Conservation (phyloP, 768 basidiomycete species). For the Trametes cubensis region DNA sequence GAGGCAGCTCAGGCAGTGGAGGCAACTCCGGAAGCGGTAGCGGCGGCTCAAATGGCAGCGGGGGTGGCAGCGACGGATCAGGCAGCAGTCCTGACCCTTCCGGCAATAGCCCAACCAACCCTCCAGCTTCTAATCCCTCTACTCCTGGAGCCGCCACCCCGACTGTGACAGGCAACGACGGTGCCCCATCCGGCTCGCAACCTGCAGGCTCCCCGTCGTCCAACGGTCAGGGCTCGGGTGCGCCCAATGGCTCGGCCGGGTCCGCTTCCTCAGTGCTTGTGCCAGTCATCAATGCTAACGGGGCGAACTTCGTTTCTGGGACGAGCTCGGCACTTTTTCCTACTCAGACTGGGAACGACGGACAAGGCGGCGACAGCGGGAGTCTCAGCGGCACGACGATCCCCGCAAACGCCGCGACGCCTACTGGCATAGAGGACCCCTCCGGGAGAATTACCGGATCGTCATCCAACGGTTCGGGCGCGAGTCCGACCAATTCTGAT, state of each 20-base stretch:
- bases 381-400: too few relatives aligned
- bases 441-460: slow-evolving; percentile 4
- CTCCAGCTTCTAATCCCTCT: background rate
- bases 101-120: background rate
- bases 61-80: slow-evolving; percentile 19
- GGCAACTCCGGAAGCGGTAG: slow-evolving; percentile 3
- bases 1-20: slow-evolving; percentile 8
- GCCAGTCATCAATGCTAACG: slow-evolving; percentile 12
- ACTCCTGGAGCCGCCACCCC: background rate
- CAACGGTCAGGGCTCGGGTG: background rate
- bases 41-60: slow-evolving; percentile 7
- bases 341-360: slow-evolving; percentile 7
- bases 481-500: slow-evolving; percentile 7
- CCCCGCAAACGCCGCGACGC: slow-evolving; percentile 2
- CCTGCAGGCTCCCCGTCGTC: background rate
- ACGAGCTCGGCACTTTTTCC: slow-evolving; percentile 4
- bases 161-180: background rate
- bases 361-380: background rate
- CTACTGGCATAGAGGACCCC: background rate
- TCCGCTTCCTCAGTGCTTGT: background rate
- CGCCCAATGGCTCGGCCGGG: slow-evolving; percentile 1
- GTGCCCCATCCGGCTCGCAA: background rate
- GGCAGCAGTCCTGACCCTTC: slow-evolving; percentile 14
- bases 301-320: slow-evolving; percentile 17
- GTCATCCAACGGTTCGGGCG: background rate